Evolutionary conservation across 768 basidiomycete species (phyloP).

Genomic region (Kwoniella bestiolae): DNA sequence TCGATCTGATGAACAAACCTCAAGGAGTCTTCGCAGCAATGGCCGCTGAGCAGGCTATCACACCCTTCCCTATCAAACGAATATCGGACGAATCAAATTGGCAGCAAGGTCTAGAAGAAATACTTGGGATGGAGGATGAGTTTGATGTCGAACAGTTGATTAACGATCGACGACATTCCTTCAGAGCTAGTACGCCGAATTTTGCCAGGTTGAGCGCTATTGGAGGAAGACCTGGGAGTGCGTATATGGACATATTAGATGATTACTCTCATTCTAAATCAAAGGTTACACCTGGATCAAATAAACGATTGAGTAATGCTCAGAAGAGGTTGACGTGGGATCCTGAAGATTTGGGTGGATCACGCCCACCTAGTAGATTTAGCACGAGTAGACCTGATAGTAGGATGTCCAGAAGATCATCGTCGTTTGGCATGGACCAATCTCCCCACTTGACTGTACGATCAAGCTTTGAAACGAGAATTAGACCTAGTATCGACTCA

Average conservation of each 20-base stretch:
- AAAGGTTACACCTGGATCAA: background rate
- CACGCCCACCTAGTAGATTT: constrained; percentile 15
- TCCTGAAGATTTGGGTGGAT: constrained; percentile 24
- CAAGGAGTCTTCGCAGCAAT: constrained; percentile 74
- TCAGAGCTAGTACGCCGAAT: constrained; percentile 30
- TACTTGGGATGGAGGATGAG: constrained; percentile 64
- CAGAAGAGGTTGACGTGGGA: constrained; percentile 43
- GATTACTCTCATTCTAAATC: constrained; percentile 38
- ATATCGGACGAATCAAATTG: constrained; percentile 11
- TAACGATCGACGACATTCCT: constrained; percentile 13
- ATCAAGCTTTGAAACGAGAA: constrained; percentile 7
- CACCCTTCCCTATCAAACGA: constrained; percentile 58
- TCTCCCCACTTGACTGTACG: background rate
- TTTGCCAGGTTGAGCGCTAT: constrained; percentile 13
- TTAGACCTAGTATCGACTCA: constrained; percentile 12
- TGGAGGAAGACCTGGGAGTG: constrained; percentile 35
- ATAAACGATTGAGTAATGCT: constrained; percentile 23
- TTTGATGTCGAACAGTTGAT: constrained; percentile 34
- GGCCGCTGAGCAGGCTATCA: constrained; percentile 65
- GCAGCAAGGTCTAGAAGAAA: constrained; percentile 60
- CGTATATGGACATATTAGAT: constrained; percentile 51
- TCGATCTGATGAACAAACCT: constrained; percentile 67
- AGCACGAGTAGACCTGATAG: constrained; percentile 17
- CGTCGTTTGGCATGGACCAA: background rate
- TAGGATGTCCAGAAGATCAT: constrained; percentile 10